Evolutionary conservation across 2,329 filamentous ascomycete species (phyloP), one percentile per base, ranked within the genome.

Genomic region (Immersiporthe knoxdaviesiana): DNA sequence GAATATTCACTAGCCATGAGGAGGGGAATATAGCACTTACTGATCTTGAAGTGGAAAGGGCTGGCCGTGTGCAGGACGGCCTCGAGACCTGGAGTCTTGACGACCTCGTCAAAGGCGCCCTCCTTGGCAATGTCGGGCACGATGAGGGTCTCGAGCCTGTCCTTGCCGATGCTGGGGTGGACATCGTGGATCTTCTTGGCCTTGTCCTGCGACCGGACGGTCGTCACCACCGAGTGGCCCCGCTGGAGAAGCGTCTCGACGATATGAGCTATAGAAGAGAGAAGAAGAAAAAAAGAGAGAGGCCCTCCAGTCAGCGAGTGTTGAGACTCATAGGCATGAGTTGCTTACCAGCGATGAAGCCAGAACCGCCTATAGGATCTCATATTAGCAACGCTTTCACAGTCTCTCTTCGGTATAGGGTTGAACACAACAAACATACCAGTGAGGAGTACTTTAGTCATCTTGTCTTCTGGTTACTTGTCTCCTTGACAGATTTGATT

Each of bases 81-180:
- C 68, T 87, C 83, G 65, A 89, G 78, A 35, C 81, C 83, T 1
- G 84, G 82, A 4, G 76, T 81, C 77, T 81, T 78, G 71, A 85
- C 82, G 1, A 86, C 88, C 74, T 89, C 83, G 74, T 92, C 89
- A 77, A 97, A 97, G 68, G 93, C 93, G 67, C 85, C 85, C 58
- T 88, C 85, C 75, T 89, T 79, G 3, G 92, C 91, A 73, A 97
- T 92, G 76, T 97, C 93, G 24, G 90, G 88, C 32, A 97, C 92
- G 73, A 96, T 89, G 67, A 78, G 81, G 16, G 85, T 80, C 41
- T 79, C 75, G 24, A 89, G 83, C 41, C 81, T 80, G 18, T 82
- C 80, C 59, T 76, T 74, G 69, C 74, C 75, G 70, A 82, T 76
- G 27, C 78, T 76, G 1, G 83, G 79, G 75, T 87, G 81, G 12